phyloP scores from a whole-genome alignment of 805 yeast genomes.

The Yarrowia phangngaensis region DNA sequence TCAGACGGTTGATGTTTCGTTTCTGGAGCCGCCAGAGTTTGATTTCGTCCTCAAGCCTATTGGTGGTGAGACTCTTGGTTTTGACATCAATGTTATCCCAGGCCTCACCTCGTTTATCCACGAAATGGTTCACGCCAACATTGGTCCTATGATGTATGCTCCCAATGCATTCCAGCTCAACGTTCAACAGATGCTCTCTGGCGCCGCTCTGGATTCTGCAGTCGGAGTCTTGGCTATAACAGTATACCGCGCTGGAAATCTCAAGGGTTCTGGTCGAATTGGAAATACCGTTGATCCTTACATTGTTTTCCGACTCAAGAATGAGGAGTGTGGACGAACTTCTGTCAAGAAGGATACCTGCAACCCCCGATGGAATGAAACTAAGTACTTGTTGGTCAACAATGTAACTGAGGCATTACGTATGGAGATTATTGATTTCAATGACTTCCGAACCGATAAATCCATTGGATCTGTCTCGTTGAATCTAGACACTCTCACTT shows the following conservation, averaged over 20 bases:
- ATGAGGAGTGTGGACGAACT: slow-evolving; percentile 59
- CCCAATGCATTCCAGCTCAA: slow-evolving; percentile 94
- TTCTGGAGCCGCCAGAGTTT: slow-evolving; percentile 81
- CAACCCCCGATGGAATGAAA: slow-evolving; percentile 82
- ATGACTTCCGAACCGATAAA: slow-evolving; percentile 74
- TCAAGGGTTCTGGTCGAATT: slow-evolving; percentile 63
- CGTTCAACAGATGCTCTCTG: slow-evolving; percentile 83
- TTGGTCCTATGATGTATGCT: slow-evolving; percentile 80
- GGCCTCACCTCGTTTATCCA: slow-evolving; percentile 79
- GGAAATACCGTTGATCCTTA: slow-evolving; percentile 91
- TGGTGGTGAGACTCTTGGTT: slow-evolving; percentile 79
- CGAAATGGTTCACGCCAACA: slow-evolving; percentile 78
- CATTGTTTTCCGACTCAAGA: slow-evolving; percentile 61
- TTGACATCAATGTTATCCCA: slow-evolving; percentile 84
- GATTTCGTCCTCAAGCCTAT: slow-evolving; percentile 78
- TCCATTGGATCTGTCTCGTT: slow-evolving; percentile 71
- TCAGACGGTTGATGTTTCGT: slow-evolving; percentile 80
- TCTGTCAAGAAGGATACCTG: slow-evolving; percentile 61
- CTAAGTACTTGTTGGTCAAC: slow-evolving; percentile 60
- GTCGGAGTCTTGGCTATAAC: slow-evolving; percentile 78
- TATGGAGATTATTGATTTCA: slow-evolving; percentile 68
- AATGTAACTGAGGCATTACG: slow-evolving; percentile 80
- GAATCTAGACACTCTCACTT: slow-evolving; percentile 63
- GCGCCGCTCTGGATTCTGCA: slow-evolving; percentile 72
- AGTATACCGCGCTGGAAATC: slow-evolving; percentile 60